Evolutionary conservation across 192 early-diverging fungal species (phyloP), one percentile per base, ranked within the genome.

Genomic region (Coemansia sp.): DNA sequence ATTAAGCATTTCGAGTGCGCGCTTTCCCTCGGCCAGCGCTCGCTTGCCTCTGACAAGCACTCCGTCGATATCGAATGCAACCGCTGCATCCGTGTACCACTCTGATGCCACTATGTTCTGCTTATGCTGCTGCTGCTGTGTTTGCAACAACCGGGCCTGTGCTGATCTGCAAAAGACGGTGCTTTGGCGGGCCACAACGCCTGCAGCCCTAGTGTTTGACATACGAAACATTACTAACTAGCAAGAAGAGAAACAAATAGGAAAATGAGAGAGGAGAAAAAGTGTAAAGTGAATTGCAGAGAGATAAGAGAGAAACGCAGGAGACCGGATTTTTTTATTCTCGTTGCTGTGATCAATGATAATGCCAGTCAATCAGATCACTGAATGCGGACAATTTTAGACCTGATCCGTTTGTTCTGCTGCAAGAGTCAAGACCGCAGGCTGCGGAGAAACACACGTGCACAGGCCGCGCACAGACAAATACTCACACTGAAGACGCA

Each of bases 61-160:
- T 36, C 95, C 95, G 67, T 97, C 94, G 72, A 92, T 89, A 65
- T 91, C 90, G 59, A 92, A 88, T n/a, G 84, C 87, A 26, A 88
- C 74, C 9, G 84, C 83, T 13, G 79, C 71, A n/a, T 65, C 62
- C 58, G 67, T 62, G 43, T 82, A 62, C 79, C 79, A 82, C 42
- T 40, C 57, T 15, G 58, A 46, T 51, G 69, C n/a, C 49, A 42
- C 42, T 5, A 65, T 68, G 47, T 74, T 61, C 49, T 74, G 66
- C 19, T 32, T 61, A 49, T 68, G 67, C 54, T 42, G 62, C 32
- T 18, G n/a, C 52, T 21, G 48, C 21, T n/a, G 52, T 26, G 32
- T 15, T n/a, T 12, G 47, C 15, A n/a, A 10, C 6, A n/a, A 6
- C 47, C 12, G 11, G 5, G 18, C 12, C 16, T 12, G 47, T n/a